These are phyloP conservation scores for Hypomyces perniciosus DNA, from an alignment of 2,329 filamentous ascomycete species.

Conservation along the genomic window DNA sequence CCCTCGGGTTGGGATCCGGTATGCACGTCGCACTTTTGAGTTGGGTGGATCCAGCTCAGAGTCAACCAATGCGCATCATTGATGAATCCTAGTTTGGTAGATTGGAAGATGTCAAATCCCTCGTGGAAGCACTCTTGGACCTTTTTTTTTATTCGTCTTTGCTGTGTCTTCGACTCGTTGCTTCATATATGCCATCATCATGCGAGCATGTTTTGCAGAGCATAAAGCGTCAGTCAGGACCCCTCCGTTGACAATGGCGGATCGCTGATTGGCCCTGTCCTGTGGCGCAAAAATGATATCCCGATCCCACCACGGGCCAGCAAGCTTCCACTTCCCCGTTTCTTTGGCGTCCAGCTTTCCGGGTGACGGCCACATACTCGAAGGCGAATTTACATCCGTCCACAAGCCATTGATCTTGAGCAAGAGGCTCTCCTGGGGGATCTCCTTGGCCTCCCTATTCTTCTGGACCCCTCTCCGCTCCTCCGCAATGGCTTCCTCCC, in stretches of 20 bases:
- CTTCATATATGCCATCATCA: neutral
- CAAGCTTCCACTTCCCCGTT: conserved; percentile 26
- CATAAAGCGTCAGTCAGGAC: neutral
- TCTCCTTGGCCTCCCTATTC: conserved; percentile 23
- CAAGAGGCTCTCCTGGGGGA: conserved; percentile 30
- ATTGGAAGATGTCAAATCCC: too few relatives aligned
- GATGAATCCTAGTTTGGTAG: too few relatives aligned
- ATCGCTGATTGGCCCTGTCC: conserved; percentile 23
- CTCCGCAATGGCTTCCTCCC: conserved; percentile 56
- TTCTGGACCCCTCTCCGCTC: conserved; percentile 24
- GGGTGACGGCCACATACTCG: conserved; percentile 27
- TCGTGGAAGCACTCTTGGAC: too few relatives aligned
- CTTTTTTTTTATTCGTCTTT: too few relatives aligned
- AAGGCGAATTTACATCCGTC: conserved; percentile 22
- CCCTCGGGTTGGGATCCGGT: too few relatives aligned
- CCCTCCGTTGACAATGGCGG: conserved; percentile 18
- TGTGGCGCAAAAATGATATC: conserved; percentile 26
- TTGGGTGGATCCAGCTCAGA: too few relatives aligned
- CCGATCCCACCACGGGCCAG: conserved; percentile 24
- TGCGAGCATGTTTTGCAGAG: neutral
- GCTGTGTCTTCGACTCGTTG: too few relatives aligned
- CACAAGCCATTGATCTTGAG: conserved; percentile 31
- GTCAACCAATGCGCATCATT: too few relatives aligned
- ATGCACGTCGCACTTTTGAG: too few relatives aligned
- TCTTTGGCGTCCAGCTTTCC: conserved; percentile 18